A percentile compares a stretch with the other conserved stretches of the same genome.
These are phyloP conservation scores for Macrophomina tecta DNA, from an alignment of 2,329 filamentous ascomycete species.

Conservation along the genomic window DNA sequence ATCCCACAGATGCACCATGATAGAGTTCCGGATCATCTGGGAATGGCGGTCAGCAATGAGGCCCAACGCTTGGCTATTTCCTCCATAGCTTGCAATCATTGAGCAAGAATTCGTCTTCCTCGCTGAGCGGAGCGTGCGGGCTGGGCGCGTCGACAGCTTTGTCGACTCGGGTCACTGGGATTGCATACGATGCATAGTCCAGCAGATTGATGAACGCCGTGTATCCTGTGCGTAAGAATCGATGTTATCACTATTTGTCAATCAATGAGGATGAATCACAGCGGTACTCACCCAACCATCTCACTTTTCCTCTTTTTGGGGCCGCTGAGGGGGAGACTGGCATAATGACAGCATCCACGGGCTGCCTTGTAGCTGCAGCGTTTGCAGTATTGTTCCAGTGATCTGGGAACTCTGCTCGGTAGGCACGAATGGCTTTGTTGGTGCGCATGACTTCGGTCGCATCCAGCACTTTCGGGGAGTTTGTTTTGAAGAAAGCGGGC, in stretches of 20 bases:
- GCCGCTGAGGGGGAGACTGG: conserved; percentile 45
- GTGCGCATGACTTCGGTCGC: conserved; percentile 41
- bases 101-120: conserved; percentile 25
- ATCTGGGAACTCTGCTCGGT: conserved; percentile 38
- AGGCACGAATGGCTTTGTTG: conserved; percentile 34
- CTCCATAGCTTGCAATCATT: not conserved
- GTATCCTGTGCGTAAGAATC: conserved; percentile 48
- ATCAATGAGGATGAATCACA: too few relatives aligned
- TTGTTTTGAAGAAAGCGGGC: not conserved
- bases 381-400: conserved; percentile 45
- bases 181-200: conserved; percentile 57
- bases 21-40: conserved; percentile 21
- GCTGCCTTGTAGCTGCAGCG: conserved; percentile 37
- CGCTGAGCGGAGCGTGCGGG: conserved; percentile 29
- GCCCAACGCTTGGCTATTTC: not conserved
- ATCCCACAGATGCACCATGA: conserved; percentile 33
- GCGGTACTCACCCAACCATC: not conserved
- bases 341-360: conserved; percentile 46
- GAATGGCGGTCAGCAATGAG: not conserved
- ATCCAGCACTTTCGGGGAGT: not conserved
- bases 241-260: too few relatives aligned
- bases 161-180: conserved; percentile 60
- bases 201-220: conserved; percentile 58
- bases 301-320: conserved; percentile 54
- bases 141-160: conserved; percentile 27